phyloP scores from a whole-genome alignment of 1,284 basidiomycete species.

The Bjerkandera adusta region DNA sequence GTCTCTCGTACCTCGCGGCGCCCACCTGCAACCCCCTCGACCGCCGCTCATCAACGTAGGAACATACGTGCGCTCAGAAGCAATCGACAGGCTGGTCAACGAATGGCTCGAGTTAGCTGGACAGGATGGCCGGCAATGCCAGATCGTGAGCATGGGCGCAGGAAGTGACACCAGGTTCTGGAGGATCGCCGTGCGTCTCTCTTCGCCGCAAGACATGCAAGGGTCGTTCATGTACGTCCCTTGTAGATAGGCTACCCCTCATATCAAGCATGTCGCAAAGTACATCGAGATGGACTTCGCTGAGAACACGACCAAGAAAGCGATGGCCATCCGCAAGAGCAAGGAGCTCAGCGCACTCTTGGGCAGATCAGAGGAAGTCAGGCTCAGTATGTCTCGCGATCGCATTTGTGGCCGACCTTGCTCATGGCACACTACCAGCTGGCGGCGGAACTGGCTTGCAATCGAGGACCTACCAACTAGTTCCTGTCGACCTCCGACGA shows the following conservation, averaged over 20 bases:
- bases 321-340: conserved; percentile 76
- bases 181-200: conserved; percentile 73
- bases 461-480: conserved; percentile 67
- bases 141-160: conserved; percentile 88
- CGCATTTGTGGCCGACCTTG: not conserved
- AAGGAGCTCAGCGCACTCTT: conserved; percentile 54
- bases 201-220: not conserved
- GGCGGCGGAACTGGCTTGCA: conserved; percentile 70
- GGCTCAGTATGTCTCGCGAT: conserved; percentile 39
- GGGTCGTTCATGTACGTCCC: not conserved
- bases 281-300: conserved; percentile 94
- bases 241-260: conserved; percentile 48
- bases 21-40: conserved; percentile 60
- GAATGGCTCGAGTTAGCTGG: conserved; percentile 58
- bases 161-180: conserved; percentile 95
- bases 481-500: conserved; percentile 73
- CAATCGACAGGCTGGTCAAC: conserved; percentile 79
- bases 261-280: conserved; percentile 43
- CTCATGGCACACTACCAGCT: conserved; percentile 36
- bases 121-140: conserved; percentile 46
- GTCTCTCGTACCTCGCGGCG: conserved; percentile 56
- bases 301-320: conserved; percentile 82
- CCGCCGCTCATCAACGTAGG: conserved; percentile 95
- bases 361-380: conserved; percentile 44
- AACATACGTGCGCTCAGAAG: conserved; percentile 83